Conservation (phyloP, 768 basidiomycete genomes). For the Tylopilus plumbeoviolaceoides region DNA sequence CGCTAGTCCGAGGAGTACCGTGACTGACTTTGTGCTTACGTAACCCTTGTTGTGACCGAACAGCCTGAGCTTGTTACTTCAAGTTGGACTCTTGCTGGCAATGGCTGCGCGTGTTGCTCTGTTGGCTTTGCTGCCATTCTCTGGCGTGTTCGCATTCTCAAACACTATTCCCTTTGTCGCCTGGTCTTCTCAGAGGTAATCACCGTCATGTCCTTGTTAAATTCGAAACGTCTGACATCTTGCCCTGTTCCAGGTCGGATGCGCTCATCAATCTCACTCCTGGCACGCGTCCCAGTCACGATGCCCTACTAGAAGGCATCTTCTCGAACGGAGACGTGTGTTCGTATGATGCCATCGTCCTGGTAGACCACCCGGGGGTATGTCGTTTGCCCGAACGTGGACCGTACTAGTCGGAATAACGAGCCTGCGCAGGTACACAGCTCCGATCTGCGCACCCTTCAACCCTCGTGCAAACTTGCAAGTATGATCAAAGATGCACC, state of each 20-base stretch:
- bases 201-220: not conserved
- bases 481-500: constrained; percentile 45
- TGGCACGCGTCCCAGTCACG: constrained; percentile 26
- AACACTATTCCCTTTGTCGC: constrained; percentile 62
- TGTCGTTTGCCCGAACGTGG: constrained; percentile 23
- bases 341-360: constrained; percentile 58
- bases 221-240: not conserved
- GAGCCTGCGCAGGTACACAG: constrained; percentile 54
- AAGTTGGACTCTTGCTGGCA: too few species aligned
- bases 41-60: constrained; percentile 5
- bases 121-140: constrained; percentile 41
- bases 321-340: constrained; percentile 48
- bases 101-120: constrained; percentile 43
- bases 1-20: not conserved
- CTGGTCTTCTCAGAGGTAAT: constrained; percentile 71
- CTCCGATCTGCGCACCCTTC: constrained; percentile 65
- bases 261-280: constrained; percentile 42
- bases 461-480: constrained; percentile 47
- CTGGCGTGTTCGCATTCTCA: constrained; percentile 49
- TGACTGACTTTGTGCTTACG: constrained; percentile 16
- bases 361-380: constrained; percentile 73
- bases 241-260: constrained; percentile 38
- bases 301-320: constrained; percentile 42
- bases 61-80: too few species aligned
- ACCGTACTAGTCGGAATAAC: constrained; percentile 1